Conservation (phyloP, 139 green algal species). For the Chlamydomonas schloesseri region DNA sequence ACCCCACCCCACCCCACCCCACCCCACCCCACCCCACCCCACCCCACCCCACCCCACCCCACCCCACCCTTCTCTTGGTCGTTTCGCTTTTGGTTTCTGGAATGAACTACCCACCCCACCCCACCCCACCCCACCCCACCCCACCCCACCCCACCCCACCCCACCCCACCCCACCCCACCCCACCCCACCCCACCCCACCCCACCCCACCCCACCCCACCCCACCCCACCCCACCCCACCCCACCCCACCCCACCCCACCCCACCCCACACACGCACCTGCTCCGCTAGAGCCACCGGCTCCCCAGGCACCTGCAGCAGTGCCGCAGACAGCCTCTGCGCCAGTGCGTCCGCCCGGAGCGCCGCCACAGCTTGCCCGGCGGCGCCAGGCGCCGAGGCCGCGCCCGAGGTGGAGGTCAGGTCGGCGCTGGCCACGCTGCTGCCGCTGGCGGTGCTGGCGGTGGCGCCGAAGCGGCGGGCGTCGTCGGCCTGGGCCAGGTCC, state of each 20-base stretch:
- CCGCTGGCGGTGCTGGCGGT: neutral
- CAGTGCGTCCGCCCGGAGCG: slow-evolving; percentile 43
- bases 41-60: too few species aligned
- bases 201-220: neutral
- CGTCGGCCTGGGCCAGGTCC: slow-evolving; percentile 79
- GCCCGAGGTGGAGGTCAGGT: slow-evolving; percentile 31
- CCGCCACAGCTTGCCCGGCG: neutral
- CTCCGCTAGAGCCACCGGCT: slow-evolving; percentile 50
- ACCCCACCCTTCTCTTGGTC: too few species aligned
- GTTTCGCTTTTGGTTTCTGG: too few species aligned
- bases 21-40: too few species aligned
- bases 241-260: neutral
- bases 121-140: too few species aligned
- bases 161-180: too few species aligned
- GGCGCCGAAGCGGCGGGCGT: slow-evolving; percentile 58
- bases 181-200: too few species aligned
- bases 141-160: too few species aligned
- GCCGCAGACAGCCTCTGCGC: slow-evolving; percentile 58
- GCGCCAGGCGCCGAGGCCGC: neutral
- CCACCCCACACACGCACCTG: neutral
- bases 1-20: too few species aligned
- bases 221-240: too few species aligned
- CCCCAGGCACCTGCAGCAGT: slow-evolving; percentile 58
- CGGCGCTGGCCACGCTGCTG: neutral
- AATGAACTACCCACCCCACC: too few species aligned